phyloP scores from a whole-genome alignment of 768 basidiomycete species.

The Calocera viscosa region DNA sequence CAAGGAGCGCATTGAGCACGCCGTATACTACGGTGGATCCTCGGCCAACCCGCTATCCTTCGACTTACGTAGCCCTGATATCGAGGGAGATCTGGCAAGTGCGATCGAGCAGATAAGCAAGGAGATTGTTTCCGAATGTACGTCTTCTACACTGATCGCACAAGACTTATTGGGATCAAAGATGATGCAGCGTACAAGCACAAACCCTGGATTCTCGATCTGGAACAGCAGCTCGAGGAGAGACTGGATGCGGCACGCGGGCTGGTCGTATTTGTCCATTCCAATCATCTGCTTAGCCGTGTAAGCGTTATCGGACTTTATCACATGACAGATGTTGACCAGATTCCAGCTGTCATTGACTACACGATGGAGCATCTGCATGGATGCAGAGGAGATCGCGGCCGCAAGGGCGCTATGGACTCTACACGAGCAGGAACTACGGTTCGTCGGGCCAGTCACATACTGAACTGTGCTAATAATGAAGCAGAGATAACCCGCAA shows the following conservation, averaged over 20 bases:
- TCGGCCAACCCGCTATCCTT: constrained; percentile 31
- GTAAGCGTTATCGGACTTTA: neutral
- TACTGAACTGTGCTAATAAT: constrained; percentile 12
- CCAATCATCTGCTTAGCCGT: neutral
- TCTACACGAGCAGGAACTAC: constrained; percentile 40
- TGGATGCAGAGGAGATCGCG: constrained; percentile 77
- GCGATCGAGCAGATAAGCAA: constrained; percentile 26
- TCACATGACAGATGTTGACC: neutral
- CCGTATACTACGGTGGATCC: constrained; percentile 28
- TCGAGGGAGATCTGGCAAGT: constrained; percentile 25
- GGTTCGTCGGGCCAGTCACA: constrained; percentile 16
- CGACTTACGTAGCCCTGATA: constrained; percentile 21
- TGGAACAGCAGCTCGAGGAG: neutral
- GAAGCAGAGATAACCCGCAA: constrained; percentile 5
- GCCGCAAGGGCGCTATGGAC: constrained; percentile 73
- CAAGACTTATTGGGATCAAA: neutral
- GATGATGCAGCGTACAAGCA: neutral
- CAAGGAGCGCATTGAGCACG: constrained; percentile 31
- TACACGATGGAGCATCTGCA: constrained; percentile 59
- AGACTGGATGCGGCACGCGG: neutral
- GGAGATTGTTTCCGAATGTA: constrained; percentile 19
- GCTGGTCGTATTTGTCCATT: neutral
- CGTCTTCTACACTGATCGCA: neutral
- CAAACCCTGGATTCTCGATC: neutral
- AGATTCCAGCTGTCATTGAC: constrained; percentile 59